A percentile compares a stretch with the other conserved stretches of the same genome.
phyloP scores from a whole-genome alignment of 371 early-diverging fungal genomes.

The Parasitella parasitica region DNA sequence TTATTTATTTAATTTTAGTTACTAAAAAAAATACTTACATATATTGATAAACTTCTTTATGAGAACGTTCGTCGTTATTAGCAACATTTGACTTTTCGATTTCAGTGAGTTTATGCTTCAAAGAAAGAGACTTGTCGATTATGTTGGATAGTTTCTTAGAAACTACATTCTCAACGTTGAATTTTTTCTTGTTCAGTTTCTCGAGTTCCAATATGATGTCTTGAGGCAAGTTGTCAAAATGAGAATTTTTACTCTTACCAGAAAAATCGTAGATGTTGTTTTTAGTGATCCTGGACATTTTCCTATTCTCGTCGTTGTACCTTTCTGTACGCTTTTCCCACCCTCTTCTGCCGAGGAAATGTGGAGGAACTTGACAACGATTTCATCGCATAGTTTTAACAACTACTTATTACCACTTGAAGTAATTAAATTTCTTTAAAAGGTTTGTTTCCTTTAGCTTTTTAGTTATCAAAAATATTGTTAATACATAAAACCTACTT shows the following conservation, averaged over 20 bases:
- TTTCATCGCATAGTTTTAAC: background rate
- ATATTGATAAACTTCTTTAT: constrained; percentile 12
- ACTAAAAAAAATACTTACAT: constrained; percentile 9
- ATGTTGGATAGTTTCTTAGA: background rate
- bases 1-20: background rate
- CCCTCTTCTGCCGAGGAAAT: too few relatives aligned
- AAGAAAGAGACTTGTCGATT: background rate
- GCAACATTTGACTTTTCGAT: background rate
- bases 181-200: background rate
- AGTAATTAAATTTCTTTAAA: background rate
- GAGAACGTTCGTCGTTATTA: constrained; percentile 7
- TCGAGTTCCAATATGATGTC: background rate
- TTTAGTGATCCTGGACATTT: constrained; percentile 7
- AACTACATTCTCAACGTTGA: background rate
- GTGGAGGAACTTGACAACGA: background rate
- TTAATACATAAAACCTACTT: too few relatives aligned
- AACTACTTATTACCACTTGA: constrained; percentile 13
- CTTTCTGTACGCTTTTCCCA: too few relatives aligned
- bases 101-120: background rate
- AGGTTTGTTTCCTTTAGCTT: background rate
- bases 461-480: too few relatives aligned
- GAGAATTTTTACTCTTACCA: background rate
- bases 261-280: background rate
- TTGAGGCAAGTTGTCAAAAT: background rate
- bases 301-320: too few relatives aligned